Percentiles rank a stretch among this genome's conserved stretches.
These are phyloP conservation scores for Pyrenochaeta sp. DNA, from an alignment of 2,329 filamentous ascomycete genomes.

Conservation along the genomic window DNA sequence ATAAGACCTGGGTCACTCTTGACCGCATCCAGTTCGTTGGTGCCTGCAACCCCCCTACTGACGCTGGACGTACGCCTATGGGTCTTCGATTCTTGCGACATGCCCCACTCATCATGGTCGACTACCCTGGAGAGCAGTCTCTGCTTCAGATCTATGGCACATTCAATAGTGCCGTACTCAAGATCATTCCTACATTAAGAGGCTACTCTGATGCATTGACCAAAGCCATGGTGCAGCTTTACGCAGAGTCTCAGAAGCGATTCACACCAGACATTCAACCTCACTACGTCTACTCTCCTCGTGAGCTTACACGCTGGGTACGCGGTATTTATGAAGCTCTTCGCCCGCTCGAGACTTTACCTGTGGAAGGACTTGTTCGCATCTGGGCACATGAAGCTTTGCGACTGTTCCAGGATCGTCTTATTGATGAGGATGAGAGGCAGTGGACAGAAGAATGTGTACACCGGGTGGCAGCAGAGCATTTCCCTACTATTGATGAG, in stretches of 20 bases:
- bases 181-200: slow-evolving; percentile 93
- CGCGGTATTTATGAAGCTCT: slow-evolving; percentile 98
- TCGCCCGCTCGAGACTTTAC: slow-evolving; percentile 84
- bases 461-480: slow-evolving; percentile 83
- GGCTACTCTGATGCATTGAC: slow-evolving; percentile 95
- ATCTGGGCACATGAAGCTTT: slow-evolving; percentile 99
- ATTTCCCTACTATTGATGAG: slow-evolving; percentile 96
- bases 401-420: slow-evolving; percentile 94
- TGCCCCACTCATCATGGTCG: slow-evolving; percentile 98
- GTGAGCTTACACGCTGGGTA: slow-evolving; percentile 97
- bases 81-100: slow-evolving; percentile 94
- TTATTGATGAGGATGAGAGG: slow-evolving; percentile 92
- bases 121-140: slow-evolving; percentile 95
- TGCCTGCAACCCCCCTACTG: slow-evolving; percentile 97
- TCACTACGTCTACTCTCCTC: slow-evolving; percentile 98
- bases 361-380: slow-evolving; percentile 88
- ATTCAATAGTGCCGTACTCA: slow-evolving; percentile 94
- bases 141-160: slow-evolving; percentile 98
- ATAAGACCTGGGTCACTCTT: slow-evolving; percentile 97
- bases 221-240: slow-evolving; percentile 97
- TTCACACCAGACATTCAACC: slow-evolving; percentile 98
- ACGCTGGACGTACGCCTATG: slow-evolving; percentile 94
- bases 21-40: slow-evolving; percentile 99
- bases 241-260: slow-evolving; percentile 89
- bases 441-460: slow-evolving; percentile 94